Conservation (phyloP, 495 filamentous ascomycete species). For the Aspergillus biplanus region DNA sequence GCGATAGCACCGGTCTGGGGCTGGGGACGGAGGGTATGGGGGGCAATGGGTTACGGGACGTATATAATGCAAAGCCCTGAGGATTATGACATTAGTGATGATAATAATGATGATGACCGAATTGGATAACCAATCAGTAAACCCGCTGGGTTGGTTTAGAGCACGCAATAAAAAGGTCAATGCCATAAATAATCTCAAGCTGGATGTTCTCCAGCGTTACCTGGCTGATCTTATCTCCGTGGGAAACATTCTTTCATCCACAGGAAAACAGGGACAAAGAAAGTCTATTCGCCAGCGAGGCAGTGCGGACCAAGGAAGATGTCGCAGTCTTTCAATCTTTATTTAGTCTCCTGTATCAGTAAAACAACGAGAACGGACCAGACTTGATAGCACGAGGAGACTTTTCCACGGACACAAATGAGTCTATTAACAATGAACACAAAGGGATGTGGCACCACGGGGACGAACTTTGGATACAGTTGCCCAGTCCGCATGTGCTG, state of each 20-base stretch:
- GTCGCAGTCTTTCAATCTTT: too few species aligned
- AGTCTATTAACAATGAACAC: too few species aligned
- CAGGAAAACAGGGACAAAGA: too few species aligned
- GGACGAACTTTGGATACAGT: neutral
- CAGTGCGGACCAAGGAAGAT: too few species aligned
- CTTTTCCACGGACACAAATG: too few species aligned
- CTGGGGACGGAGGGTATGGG: neutral
- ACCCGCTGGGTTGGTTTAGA: neutral
- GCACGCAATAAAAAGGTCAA: neutral
- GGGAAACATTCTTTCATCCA: too few species aligned
- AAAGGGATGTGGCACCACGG: neutral
- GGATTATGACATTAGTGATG: neutral
- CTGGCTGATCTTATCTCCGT: too few species aligned
- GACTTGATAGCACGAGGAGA: too few species aligned
- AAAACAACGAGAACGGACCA: too few species aligned
- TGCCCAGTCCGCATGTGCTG: neutral
- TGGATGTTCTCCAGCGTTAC: too few species aligned
- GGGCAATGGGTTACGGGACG: neutral
- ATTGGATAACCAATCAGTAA: neutral
- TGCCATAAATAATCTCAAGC: neutral
- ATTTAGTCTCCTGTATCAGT: too few species aligned
- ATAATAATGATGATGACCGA: slow-evolving; percentile 7
- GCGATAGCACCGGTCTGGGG: slow-evolving; percentile 13
- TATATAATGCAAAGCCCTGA: slow-evolving; percentile 2
- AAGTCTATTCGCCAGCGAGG: too few species aligned